A percentile compares a stretch with the other conserved stretches of the same genome.
Conservation (phyloP, 2,329 filamentous ascomycete genomes). For the Achaetomium macrosporum region DNA sequence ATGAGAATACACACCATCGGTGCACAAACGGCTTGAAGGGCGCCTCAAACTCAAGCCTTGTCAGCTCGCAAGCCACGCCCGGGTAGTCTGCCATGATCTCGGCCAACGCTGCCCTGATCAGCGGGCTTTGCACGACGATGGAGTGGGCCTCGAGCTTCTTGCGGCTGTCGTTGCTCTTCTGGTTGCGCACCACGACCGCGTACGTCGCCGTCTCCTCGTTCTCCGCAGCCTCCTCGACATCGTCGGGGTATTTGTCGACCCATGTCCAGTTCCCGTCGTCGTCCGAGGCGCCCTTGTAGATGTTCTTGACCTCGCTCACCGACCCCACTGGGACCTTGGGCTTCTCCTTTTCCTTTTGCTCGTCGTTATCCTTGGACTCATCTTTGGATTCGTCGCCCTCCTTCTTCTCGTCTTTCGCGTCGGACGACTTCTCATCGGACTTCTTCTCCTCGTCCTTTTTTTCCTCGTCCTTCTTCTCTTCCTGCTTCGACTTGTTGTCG, state of each 20-base stretch:
- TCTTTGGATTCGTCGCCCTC: not conserved
- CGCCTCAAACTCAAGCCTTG: slow-evolving; percentile 54
- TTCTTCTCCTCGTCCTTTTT: not conserved
- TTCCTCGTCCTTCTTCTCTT: slow-evolving; percentile 10
- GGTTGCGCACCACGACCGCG: slow-evolving; percentile 54
- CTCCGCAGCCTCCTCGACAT: slow-evolving; percentile 51
- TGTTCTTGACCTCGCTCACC: slow-evolving; percentile 36
- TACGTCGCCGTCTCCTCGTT: slow-evolving; percentile 57
- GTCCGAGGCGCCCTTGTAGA: slow-evolving; percentile 40
- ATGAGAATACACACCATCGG: slow-evolving; percentile 39
- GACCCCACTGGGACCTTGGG: slow-evolving; percentile 29
- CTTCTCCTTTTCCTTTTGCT: slow-evolving; percentile 25
- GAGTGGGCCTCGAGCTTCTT: slow-evolving; percentile 57
- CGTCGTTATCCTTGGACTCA: slow-evolving; percentile 1
- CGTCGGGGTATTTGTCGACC: slow-evolving; percentile 50
- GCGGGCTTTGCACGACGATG: slow-evolving; percentile 58
- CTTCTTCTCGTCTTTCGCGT: not conserved
- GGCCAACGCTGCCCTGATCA: slow-evolving; percentile 51
- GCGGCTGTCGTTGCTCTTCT: slow-evolving; percentile 51
- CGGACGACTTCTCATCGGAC: not conserved
- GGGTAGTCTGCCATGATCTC: slow-evolving; percentile 53
- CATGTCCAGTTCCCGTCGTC: slow-evolving; percentile 46
- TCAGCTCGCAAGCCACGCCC: slow-evolving; percentile 52
- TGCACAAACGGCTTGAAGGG: slow-evolving; percentile 62
- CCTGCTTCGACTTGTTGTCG: slow-evolving; percentile 8